These are phyloP conservation scores for Decorospora gaudefroyi DNA, from an alignment of 2,329 filamentous ascomycete genomes.

Conservation along the genomic window DNA sequence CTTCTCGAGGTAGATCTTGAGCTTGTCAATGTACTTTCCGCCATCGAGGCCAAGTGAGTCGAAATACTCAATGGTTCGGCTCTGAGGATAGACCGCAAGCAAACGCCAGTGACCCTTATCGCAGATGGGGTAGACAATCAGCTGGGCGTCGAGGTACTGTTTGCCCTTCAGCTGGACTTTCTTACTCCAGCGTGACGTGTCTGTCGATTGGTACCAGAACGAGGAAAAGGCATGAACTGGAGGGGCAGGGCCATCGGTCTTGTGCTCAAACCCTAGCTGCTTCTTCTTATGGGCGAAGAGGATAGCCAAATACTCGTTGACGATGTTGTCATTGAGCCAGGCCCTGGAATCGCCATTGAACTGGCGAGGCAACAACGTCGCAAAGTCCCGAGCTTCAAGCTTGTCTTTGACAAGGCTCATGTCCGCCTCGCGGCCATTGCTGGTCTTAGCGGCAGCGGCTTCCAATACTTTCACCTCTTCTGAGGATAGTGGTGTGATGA, in stretches of 20 bases:
- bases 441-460: conserved; percentile 16
- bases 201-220: conserved; percentile 65
- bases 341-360: conserved; percentile 52
- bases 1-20: conserved; percentile 60
- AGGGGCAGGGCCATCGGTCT: conserved; percentile 60
- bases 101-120: conserved; percentile 70
- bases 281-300: conserved; percentile 65
- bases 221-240: conserved; percentile 67
- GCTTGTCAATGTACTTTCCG: conserved; percentile 27
- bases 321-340: conserved; percentile 79
- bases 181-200: conserved; percentile 54
- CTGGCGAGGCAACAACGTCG: conserved; percentile 55
- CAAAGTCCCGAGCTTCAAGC: conserved; percentile 64
- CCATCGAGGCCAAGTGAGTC: conserved; percentile 64
- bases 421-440: conserved; percentile 21
- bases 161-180: conserved; percentile 40
- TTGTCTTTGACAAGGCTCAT: conserved; percentile 34
- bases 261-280: conserved; percentile 58
- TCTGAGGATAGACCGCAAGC: conserved; percentile 66
- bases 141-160: conserved; percentile 68
- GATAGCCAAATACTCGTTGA: conserved; percentile 68
- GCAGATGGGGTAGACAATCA: conserved; percentile 72
- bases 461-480: conserved; percentile 24
- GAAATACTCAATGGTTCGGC: conserved; percentile 67
- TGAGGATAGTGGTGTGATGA: conserved; percentile 25